Conservation (phyloP, 305 asterid species). For the Nicotiana rustica region DNA sequence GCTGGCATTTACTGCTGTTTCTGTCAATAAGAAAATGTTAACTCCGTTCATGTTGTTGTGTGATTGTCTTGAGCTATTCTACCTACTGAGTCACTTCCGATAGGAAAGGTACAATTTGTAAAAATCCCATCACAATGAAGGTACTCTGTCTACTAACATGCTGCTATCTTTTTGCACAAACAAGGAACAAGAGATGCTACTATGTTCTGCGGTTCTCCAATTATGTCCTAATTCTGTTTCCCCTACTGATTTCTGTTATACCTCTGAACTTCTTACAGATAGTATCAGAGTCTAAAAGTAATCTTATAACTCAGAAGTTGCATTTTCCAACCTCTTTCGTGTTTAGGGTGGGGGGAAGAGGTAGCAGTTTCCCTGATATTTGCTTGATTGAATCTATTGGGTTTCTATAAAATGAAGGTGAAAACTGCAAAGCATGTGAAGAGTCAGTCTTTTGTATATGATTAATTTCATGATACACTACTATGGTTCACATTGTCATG, state of each 20-base stretch:
- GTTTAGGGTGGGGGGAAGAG: neutral
- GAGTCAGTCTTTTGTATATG: neutral
- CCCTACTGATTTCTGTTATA: neutral
- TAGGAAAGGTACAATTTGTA: neutral
- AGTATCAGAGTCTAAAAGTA: neutral
- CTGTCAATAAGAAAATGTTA: slow-evolving; percentile 15
- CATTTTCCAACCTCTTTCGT: neutral
- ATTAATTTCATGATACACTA: neutral
- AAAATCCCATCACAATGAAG: neutral
- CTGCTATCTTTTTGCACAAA: neutral
- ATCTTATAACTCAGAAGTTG: neutral
- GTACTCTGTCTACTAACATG: neutral
- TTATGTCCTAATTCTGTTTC: neutral
- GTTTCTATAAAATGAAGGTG: neutral
- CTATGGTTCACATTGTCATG: neutral
- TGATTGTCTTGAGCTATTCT: neutral
- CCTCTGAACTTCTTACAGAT: neutral
- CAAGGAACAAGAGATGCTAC: neutral
- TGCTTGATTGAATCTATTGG: slow-evolving; percentile 27
- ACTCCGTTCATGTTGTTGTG: neutral
- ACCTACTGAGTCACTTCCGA: neutral
- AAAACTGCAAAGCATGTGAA: neutral
- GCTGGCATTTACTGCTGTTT: neutral
- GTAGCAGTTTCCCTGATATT: neutral
- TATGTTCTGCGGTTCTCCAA: neutral